Conservation (phyloP, 177 flowering plant genomes). For the Vitis hybrid region DNA sequence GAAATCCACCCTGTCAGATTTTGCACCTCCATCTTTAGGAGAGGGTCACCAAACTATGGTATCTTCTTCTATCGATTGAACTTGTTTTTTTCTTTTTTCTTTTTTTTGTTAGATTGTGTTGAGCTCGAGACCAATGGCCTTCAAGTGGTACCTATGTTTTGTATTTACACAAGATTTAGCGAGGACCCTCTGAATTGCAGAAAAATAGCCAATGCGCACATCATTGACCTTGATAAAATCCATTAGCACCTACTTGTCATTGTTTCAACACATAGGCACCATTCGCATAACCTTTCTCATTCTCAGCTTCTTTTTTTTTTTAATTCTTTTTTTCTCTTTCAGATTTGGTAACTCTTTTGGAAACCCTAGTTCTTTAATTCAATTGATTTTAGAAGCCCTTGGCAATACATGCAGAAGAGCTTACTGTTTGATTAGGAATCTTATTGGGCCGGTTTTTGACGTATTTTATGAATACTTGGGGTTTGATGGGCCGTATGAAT, state of each 20-base stretch:
- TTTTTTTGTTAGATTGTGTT: too few relatives aligned
- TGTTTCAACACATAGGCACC: conserved; percentile 15
- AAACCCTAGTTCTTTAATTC: conserved; percentile 19
- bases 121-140: too few relatives aligned
- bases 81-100: too few relatives aligned
- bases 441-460: background rate
- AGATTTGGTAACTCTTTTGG: background rate
- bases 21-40: too few relatives aligned
- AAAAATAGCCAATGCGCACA: conserved; percentile 21
- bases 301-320: background rate
- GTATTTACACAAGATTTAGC: background rate
- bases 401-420: background rate
- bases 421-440: background rate
- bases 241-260: conserved; percentile 8
- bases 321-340: background rate
- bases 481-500: background rate
- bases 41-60: too few relatives aligned
- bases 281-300: background rate
- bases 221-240: conserved; percentile 13
- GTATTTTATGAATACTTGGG: background rate
- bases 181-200: conserved; percentile 6
- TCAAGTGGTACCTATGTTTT: too few relatives aligned
- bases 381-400: background rate
- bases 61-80: too few relatives aligned
- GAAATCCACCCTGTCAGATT: too few relatives aligned